Conservation (phyloP, 1,284 basidiomycete species). For the Phenoliferia sp. region DNA sequence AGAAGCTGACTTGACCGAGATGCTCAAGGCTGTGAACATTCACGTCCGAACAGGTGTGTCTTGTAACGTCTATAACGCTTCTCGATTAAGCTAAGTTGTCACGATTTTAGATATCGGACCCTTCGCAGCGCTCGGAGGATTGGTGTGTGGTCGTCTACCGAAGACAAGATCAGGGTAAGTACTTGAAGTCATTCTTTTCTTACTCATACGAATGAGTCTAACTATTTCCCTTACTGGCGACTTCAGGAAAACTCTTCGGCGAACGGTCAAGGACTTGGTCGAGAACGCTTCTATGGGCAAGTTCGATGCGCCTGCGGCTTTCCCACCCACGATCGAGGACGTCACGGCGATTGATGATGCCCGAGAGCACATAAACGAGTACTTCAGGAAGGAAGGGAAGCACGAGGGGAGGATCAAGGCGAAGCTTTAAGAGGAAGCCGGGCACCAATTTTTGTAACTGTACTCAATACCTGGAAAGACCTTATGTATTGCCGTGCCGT, state of each 20-base stretch:
- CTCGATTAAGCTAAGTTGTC: not conserved
- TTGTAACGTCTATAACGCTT: not conserved
- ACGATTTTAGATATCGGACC: constrained; percentile 33
- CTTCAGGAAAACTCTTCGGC: constrained; percentile 32
- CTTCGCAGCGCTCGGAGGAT: constrained; percentile 35
- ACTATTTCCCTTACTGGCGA: not conserved
- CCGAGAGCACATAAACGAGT: constrained; percentile 9
- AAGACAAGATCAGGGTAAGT: constrained; percentile 36
- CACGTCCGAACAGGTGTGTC: constrained; percentile 29
- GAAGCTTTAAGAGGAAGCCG: constrained; percentile 2
- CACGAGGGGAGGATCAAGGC: not conserved
- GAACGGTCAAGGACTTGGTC: constrained; percentile 16
- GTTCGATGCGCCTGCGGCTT: constrained; percentile 5
- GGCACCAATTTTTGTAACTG: not conserved
- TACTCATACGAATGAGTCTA: not conserved
- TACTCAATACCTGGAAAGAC: no score
- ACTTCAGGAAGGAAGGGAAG: not conserved
- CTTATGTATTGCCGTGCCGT: no score
- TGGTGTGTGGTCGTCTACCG: constrained; percentile 36
- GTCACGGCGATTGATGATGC: constrained; percentile 12
- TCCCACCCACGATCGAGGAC: constrained; percentile 21
- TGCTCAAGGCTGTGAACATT: constrained; percentile 36
- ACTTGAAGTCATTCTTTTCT: not conserved
- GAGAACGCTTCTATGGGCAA: constrained; percentile 11
- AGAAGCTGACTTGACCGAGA: constrained; percentile 19